Evolutionary conservation across 2,329 filamentous ascomycete genomes (phyloP), one percentile per base, ranked within the genome.

Genomic region (Aureobasidium sp.): DNA sequence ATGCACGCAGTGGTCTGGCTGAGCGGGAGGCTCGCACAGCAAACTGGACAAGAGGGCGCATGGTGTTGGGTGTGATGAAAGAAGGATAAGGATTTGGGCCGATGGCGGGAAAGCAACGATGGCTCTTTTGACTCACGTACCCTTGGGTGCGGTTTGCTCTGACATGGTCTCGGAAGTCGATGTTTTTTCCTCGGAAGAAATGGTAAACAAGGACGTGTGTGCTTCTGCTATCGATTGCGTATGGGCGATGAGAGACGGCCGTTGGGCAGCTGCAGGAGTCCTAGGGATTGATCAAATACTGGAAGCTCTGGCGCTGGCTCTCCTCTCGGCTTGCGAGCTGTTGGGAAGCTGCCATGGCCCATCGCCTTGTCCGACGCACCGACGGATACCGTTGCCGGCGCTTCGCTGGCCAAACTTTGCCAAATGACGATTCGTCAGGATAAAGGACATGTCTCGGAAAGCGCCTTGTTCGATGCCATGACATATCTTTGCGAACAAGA

Each of bases 361-460:
- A 37, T 25, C 22, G 12, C 22, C 29, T n/a, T 17, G 27, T 41
- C 44, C 55, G 55, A 51, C 56, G 56, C 56, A 60, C 56, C 22
- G 56, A 60, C 56, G 41, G n/a, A 58, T 58, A 58, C 55, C 55
- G 42, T 52, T 52, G 22, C 49, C 49, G 49, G 49, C 49, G n/a
- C 49, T 52, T 52, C 20, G 49, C 49, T 52, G 52, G 36, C 22
- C 36, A 55, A 55, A 55, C 53, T 57, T 45, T 44, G 20, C n/a
- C 53, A 57, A 36, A 57, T 57, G 53, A 57, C 41, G 27, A 34
- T 11, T 22, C 29, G 27, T 36, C 41, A n/a, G 8, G 39, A 8
- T 11, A 11, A 27, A 15, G 11, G 5, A 17, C 22, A 34, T 39
- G 55, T 48, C 42, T 58, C 31, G 55, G 42, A 58, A 48, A 20